These are phyloP conservation scores for Cucurbita ficifolia DNA, from an alignment of 306 rosid species.

Conservation along the genomic window DNA sequence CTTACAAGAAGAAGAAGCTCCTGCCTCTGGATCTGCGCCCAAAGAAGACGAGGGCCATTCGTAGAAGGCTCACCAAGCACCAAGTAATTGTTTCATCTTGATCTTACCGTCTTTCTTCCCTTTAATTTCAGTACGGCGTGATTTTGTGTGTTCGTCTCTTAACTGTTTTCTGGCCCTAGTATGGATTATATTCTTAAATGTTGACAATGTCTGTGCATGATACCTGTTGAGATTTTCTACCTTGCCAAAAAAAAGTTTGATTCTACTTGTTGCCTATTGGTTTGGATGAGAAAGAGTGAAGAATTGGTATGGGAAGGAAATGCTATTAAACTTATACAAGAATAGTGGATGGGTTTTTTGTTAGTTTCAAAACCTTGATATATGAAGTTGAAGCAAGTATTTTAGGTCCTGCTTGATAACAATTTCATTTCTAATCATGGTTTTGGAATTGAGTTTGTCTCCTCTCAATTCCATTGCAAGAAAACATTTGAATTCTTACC, in stretches of 20 bases:
- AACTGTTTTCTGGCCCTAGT: not conserved
- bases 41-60: conserved; percentile 53
- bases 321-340: not conserved
- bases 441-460: not conserved
- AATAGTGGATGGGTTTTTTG: not conserved
- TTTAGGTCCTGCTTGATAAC: no score
- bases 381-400: not conserved
- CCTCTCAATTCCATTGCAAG: not conserved
- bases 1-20: conserved; percentile 46
- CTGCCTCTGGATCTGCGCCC: conserved; percentile 56
- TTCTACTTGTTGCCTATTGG: not conserved
- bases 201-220: not conserved
- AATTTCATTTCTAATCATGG: no score
- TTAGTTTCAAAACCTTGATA: not conserved
- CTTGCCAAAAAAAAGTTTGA: not conserved
- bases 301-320: not conserved
- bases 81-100: conserved; percentile 21
- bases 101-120: not conserved
- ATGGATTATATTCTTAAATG: not conserved
- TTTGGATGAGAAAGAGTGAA: no score
- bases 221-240: not conserved
- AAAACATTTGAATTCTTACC: no score
- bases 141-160: not conserved
- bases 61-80: conserved; percentile 57
- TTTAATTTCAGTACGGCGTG: not conserved